phyloP scores from a whole-genome alignment of 164 flowering plant genomes.

The Dillenia turbinata region DNA sequence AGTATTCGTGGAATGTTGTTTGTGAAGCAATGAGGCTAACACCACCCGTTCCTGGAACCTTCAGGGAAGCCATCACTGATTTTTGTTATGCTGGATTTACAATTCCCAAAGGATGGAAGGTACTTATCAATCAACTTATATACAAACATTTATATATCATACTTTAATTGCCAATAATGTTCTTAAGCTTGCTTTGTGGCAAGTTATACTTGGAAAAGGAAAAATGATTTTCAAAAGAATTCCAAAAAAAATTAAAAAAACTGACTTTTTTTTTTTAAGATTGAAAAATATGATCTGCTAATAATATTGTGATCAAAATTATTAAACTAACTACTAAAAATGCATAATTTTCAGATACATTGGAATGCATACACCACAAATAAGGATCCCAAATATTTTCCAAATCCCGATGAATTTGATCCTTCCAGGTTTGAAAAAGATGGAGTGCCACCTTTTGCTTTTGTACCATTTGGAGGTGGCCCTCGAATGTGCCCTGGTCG shows the following conservation, averaged over 20 bases:
- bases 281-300: too few relatives aligned
- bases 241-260: too few relatives aligned
- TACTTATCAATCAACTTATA: not conserved
- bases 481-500: conserved; percentile 63
- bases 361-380: conserved; percentile 55
- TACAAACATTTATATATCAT: too few relatives aligned
- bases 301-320: too few relatives aligned
- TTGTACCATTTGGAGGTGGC: conserved; percentile 55
- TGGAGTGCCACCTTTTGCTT: conserved; percentile 49
- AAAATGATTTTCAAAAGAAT: too few relatives aligned
- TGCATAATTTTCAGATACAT: conserved; percentile 23
- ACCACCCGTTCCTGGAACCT: conserved; percentile 47
- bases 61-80: conserved; percentile 41
- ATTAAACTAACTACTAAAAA: too few relatives aligned
- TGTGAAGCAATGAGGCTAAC: conserved; percentile 44
- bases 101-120: conserved; percentile 68
- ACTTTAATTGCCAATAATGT: too few relatives aligned
- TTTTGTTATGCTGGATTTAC: conserved; percentile 43
- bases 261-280: too few relatives aligned
- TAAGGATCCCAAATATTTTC: conserved; percentile 31
- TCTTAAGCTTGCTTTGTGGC: too few relatives aligned
- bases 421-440: conserved; percentile 43
- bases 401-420: conserved; percentile 43
- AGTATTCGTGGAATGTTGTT: conserved; percentile 53
- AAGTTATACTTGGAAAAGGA: too few relatives aligned